Evolutionary conservation across 2,329 filamentous ascomycete genomes (phyloP), one percentile per base, ranked within the genome.

Genomic region (Podosphaera fusca): DNA sequence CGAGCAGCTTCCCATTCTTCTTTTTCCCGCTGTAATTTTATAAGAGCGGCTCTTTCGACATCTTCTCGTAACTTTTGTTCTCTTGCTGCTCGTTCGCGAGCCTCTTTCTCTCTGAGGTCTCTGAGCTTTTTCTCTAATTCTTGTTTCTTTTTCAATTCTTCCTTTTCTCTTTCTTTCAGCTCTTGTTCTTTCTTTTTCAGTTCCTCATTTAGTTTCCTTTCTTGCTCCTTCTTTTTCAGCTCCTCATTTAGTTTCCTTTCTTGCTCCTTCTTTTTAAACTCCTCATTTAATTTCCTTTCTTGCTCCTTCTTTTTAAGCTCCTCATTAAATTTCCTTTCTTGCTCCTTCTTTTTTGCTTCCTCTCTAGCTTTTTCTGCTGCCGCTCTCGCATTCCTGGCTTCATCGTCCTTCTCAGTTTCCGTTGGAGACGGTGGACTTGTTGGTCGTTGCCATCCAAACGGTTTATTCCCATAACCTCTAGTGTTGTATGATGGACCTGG

Each of bases 361-460:
- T 86, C 82, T 57, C 81, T 73, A 2, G 81, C 82, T 65, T 79
- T 83, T 62, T 85, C 81, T 82, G 82, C 85, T 0, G 77, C 72
- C 7, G 72, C 71, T 63, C 74, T 76, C 0, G 71, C 68, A 53
- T 35, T 34, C 29, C 12, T 33, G 9, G 30, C 56, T 45, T 46
- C 47, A 45, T 53, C 36, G 38, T 58, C 60, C 42, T 62, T 60
- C 14, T 57, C 56, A 29, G 61, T 59, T 35, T 58, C 49, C 29
- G 57, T 45, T 49, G 58, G 50, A 29, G 59, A 61, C 12, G 62
- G 59, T 21, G 59, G 57, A 9, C 57, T 52, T 14, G 58, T 56
- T 55, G 60, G 21, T 62, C 57, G 67, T 55, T 64, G 63, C 64
- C 64, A 65, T 33, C 36, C 35, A 47, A 29, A 35, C 4, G 63